Base-by-base conservation (phyloP, 148 eudicot genomes). In the Vaccinium macrocarpon region DNA sequence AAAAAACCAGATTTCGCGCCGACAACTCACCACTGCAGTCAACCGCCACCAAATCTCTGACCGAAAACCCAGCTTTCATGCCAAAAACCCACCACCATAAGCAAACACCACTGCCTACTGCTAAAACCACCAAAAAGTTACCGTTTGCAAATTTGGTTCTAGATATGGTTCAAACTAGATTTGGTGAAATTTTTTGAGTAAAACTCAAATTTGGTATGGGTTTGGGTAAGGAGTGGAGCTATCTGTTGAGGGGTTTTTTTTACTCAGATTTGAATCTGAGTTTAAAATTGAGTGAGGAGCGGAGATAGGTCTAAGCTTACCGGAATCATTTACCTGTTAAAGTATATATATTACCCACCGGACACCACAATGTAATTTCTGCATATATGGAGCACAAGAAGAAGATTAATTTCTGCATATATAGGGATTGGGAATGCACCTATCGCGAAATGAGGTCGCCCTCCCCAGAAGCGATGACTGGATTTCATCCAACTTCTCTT, bases 381-480 rank as follows among this genome's bases (percentile, higher is more conserved):
- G 2, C 32, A n/a, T 25, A 48, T 2, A 35, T 25, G 32, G 3
- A 48, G 25, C 25, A 64, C n/a, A 49, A 35, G 23, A 81, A 27
- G 27, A 4, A 27, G 2, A 68, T 68, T n/a, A n/a, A 68, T 68
- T 48, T 46, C 18, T 10, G 16, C 8, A 61, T 56, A 80, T 66
- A 25, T 2, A 81, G 79, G 56, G 82, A 57, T 21, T 5, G 76
- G 78, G 53, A 77, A 79, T 83, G 81, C 86, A 97, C 99, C 99
- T 91, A 87, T 97, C 98, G 53, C 98, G 97, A 84, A 95, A 97
- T 59, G 93, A 89, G 78, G 35, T 86, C 56, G 99, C 99, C 82
- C 70, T 90, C 53, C 83, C 88, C 83, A 97, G 86, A 64, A 97
- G 93, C 27, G 98, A 91, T 71, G 86, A 85, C 84, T 97, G 99